Percentiles rank a stretch among this genome's conserved stretches.
These are phyloP conservation scores for Solanum etuberosum DNA, from an alignment of 257 asterid species.

Conservation along the genomic window DNA sequence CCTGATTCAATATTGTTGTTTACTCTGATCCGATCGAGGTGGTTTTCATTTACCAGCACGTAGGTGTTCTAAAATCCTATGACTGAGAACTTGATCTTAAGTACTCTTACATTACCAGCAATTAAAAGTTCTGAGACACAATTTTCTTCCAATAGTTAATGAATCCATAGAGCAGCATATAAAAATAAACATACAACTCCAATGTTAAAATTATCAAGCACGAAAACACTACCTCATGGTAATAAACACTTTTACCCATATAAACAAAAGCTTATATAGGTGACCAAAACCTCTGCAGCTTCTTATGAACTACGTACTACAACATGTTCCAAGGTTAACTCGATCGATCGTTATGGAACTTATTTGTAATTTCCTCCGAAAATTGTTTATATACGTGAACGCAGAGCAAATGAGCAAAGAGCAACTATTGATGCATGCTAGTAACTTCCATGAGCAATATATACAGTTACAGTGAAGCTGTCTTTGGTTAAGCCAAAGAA, in stretches of 20 bases:
- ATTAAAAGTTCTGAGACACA: neutral
- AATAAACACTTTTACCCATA: too few relatives aligned
- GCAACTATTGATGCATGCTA: neutral
- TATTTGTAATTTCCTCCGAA: neutral
- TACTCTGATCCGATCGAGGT: too few relatives aligned
- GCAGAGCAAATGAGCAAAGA: neutral
- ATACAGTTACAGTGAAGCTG: neutral
- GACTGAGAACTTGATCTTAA: neutral
- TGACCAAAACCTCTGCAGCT: neutral
- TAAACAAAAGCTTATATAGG: too few relatives aligned
- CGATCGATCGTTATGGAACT: neutral
- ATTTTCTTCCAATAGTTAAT: neutral
- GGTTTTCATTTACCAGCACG: too few relatives aligned
- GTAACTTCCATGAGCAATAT: neutral
- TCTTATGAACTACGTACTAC: neutral
- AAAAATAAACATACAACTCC: neutral
- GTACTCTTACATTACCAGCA: neutral
- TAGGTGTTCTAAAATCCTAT: too few relatives aligned
- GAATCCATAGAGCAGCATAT: neutral
- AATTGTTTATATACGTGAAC: neutral
- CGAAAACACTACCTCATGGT: neutral
- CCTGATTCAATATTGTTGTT: too few relatives aligned
- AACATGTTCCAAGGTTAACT: neutral
- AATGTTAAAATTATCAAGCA: neutral
- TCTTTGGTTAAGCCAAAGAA: neutral